Conservation (phyloP, 2,329 filamentous ascomycete species). For the Moelleriella libera region DNA sequence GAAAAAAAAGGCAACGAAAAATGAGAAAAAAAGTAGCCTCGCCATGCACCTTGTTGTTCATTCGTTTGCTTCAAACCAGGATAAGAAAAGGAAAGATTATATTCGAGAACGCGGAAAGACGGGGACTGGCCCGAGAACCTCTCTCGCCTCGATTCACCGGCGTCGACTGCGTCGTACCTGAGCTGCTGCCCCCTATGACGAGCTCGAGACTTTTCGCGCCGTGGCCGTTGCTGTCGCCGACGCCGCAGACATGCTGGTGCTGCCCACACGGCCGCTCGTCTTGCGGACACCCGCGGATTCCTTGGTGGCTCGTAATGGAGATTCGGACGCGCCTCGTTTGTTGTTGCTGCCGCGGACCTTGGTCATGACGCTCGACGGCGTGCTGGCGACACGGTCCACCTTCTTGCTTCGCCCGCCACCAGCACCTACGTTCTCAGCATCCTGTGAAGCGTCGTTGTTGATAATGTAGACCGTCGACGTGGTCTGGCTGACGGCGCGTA, state of each 20-base stretch:
- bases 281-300: conserved; percentile 45
- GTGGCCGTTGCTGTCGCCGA: conserved; percentile 11
- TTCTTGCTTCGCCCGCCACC: conserved; percentile 38
- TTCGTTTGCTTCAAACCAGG: not conserved
- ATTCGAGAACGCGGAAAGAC: not conserved
- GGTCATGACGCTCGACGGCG: conserved; percentile 36
- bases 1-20: not conserved
- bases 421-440: conserved; percentile 55
- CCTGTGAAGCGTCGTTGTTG: conserved; percentile 55
- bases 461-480: conserved; percentile 53
- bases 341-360: conserved; percentile 52
- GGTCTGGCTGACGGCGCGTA: conserved; percentile 62
- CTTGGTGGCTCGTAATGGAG: conserved; percentile 35
- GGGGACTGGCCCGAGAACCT: conserved; percentile 1
- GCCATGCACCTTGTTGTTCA: too few species aligned
- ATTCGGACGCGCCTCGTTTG: conserved; percentile 22
- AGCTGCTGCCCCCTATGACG: not conserved
- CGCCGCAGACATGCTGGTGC: conserved; percentile 27
- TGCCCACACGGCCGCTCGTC: conserved; percentile 51
- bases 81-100: not conserved
- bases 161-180: not conserved
- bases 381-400: conserved; percentile 40
- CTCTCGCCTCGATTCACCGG: not conserved
- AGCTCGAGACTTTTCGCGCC: not conserved
- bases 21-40: too few species aligned